Conservation (phyloP, 768 basidiomycete genomes). For the Phlebiopsis flavidoalba region DNA sequence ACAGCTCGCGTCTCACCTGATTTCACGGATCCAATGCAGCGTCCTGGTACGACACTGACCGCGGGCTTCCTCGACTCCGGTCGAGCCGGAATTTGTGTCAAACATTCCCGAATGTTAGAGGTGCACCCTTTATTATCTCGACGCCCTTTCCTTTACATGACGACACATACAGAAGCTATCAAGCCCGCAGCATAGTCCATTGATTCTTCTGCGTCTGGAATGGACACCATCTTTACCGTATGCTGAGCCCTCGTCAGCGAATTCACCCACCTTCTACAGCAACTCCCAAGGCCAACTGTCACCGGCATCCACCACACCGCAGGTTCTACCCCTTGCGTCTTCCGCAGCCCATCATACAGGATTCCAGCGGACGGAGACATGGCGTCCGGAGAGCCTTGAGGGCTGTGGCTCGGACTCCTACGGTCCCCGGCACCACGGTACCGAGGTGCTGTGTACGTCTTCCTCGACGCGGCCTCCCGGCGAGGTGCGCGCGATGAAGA, state of each 20-base stretch:
- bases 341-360: background rate
- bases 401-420: conserved; percentile 24
- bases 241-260: background rate
- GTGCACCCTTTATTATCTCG: no score
- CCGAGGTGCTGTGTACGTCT: conserved; percentile 19
- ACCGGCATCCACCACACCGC: conserved; percentile 1
- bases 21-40: conserved; percentile 5
- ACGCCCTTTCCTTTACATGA: background rate
- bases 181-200: conserved; percentile 15
- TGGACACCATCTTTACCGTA: background rate
- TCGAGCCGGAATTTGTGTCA: background rate
- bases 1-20: conserved; percentile 3
- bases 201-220: conserved; percentile 3
- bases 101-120: no score
- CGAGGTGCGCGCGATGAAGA: conserved; percentile 17
- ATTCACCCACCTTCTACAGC: no score
- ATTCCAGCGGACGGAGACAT: conserved; percentile 8
- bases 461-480: conserved; percentile 3
- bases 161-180: background rate
- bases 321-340: conserved; percentile 17
- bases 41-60: conserved; percentile 15
- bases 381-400: conserved; percentile 14
- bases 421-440: conserved; percentile 16
- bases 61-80: conserved; percentile 11
- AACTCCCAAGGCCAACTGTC: background rate